Percentiles rank a stretch among this genome's conserved stretches.
These are phyloP conservation scores for Phaffia tasmanica DNA, from an alignment of 768 basidiomycete species.

Conservation along the genomic window DNA sequence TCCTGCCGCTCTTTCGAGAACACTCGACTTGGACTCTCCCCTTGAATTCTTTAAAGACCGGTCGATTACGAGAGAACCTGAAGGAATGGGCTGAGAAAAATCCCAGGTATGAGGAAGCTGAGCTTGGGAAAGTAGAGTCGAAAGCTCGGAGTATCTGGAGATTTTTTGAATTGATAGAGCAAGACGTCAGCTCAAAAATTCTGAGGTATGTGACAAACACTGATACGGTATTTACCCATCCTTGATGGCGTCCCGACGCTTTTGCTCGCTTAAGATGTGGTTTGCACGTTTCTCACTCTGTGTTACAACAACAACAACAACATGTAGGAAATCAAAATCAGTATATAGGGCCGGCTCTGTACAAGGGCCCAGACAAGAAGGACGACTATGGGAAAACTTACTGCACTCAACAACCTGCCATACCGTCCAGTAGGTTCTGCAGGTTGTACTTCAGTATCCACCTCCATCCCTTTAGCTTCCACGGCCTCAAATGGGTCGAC, in stretches of 20 bases:
- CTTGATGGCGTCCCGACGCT: constrained; percentile 80
- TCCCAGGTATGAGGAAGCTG: constrained; percentile 25
- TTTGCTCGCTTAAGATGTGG: constrained; percentile 91
- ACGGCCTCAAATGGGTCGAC: no score
- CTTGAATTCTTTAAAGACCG: constrained; percentile 34
- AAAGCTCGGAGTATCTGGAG: constrained; percentile 21
- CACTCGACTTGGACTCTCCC: constrained; percentile 60
- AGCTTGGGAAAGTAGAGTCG: constrained; percentile 8
- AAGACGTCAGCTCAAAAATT: background rate
- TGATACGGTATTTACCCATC: constrained; percentile 51
- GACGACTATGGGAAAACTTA: no score
- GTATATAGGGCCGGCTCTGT: no score
- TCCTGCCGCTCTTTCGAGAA: constrained; percentile 73
- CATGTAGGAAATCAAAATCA: no score
- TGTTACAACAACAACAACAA: background rate
- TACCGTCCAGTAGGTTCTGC: no score
- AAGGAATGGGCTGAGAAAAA: constrained; percentile 12
- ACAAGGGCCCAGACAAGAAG: no score
- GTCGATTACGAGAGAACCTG: constrained; percentile 53
- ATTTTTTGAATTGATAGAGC: background rate
- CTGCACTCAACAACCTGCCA: no score
- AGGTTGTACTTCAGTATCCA: no score
- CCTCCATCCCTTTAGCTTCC: no score
- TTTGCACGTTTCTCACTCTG: constrained; percentile 60
- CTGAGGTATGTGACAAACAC: background rate